Percentiles rank a stretch among this genome's conserved stretches.
phyloP scores from a whole-genome alignment of 164 flowering plant species.

The Paratinospora sagittata region DNA sequence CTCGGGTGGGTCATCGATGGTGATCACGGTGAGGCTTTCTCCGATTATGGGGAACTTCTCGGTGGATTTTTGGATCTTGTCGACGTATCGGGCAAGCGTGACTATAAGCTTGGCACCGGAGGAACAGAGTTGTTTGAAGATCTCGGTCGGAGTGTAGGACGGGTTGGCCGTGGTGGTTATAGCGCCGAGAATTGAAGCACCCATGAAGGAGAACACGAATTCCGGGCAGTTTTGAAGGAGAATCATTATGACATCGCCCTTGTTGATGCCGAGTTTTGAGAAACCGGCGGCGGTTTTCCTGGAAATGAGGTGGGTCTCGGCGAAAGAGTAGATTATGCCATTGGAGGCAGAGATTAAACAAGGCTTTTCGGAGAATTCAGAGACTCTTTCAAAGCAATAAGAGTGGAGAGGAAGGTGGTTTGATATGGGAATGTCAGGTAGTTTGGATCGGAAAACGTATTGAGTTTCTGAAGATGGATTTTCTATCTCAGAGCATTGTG shows the following conservation, averaged over 20 bases:
- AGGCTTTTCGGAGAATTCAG: slow-evolving; percentile 30
- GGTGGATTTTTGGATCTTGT: slow-evolving; percentile 38
- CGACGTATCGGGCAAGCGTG: slow-evolving; percentile 51
- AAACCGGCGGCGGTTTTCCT: slow-evolving; percentile 50
- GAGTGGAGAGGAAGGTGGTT: slow-evolving; percentile 61
- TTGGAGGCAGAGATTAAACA: slow-evolving; percentile 47
- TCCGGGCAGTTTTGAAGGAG: slow-evolving; percentile 70
- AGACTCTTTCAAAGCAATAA: slow-evolving; percentile 49
- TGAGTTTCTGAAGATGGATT: slow-evolving; percentile 32
- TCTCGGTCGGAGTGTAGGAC: slow-evolving; percentile 54
- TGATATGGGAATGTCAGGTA: slow-evolving; percentile 57
- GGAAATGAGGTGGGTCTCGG: slow-evolving; percentile 44
- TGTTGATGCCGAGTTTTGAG: slow-evolving; percentile 36
- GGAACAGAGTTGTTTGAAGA: slow-evolving; percentile 40
- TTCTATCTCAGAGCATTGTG: slow-evolving; percentile 6
- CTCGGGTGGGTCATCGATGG: slow-evolving; percentile 50
- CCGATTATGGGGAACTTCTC: too few species aligned
- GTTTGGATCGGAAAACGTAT: too few species aligned
- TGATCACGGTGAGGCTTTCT: slow-evolving; percentile 33
- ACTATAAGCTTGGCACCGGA: slow-evolving; percentile 46
- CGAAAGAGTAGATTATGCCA: slow-evolving; percentile 33
- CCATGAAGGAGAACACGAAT: slow-evolving; percentile 69
- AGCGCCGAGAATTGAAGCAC: slow-evolving; percentile 70
- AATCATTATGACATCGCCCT: slow-evolving; percentile 61
- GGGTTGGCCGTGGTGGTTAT: slow-evolving; percentile 72